Evolutionary conservation across 495 filamentous ascomycete genomes (phyloP).

Genomic region (Terfezia boudieri): DNA sequence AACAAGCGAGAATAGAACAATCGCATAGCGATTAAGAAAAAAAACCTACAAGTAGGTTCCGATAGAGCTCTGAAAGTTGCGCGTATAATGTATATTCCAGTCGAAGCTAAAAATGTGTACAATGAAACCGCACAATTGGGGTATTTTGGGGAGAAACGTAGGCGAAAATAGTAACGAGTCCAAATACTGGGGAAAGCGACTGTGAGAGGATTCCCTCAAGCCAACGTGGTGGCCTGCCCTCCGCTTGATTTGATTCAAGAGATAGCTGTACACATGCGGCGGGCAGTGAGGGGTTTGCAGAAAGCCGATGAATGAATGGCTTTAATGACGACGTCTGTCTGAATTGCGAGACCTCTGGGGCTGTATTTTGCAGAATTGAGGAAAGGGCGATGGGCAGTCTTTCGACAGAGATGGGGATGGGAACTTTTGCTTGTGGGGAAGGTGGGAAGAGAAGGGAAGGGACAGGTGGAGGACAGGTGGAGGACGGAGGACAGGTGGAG

Average conservation of each 20-base stretch:
- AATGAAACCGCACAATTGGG: background rate
- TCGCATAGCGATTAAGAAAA: background rate
- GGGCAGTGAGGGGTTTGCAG: conserved; percentile 6
- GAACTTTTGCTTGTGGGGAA: background rate
- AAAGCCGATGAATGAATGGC: conserved; percentile 15
- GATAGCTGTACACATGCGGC: conserved; percentile 19
- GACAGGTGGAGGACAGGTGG: background rate
- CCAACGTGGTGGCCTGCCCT: conserved; percentile 20
- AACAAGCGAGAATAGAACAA: background rate
- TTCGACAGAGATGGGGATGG: background rate
- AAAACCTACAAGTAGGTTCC: background rate
- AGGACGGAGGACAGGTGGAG: background rate
- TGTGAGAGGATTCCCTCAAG: conserved; percentile 16
- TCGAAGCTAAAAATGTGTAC: background rate
- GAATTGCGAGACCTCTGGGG: background rate
- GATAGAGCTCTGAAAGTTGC: background rate
- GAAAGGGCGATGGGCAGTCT: background rate
- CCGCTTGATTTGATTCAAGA: conserved; percentile 18
- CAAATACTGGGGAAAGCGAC: conserved; percentile 9
- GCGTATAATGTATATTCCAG: conserved; percentile 2
- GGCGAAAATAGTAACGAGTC: background rate
- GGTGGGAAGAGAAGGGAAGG: background rate
- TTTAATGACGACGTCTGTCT: conserved; percentile 15
- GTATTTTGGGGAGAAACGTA: background rate
- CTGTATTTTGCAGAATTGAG: background rate